A percentile compares a stretch with the other conserved stretches of the same genome.
Evolutionary conservation across 2,329 filamentous ascomycete species (phyloP).

Genomic region (Epicoccum nigrum): DNA sequence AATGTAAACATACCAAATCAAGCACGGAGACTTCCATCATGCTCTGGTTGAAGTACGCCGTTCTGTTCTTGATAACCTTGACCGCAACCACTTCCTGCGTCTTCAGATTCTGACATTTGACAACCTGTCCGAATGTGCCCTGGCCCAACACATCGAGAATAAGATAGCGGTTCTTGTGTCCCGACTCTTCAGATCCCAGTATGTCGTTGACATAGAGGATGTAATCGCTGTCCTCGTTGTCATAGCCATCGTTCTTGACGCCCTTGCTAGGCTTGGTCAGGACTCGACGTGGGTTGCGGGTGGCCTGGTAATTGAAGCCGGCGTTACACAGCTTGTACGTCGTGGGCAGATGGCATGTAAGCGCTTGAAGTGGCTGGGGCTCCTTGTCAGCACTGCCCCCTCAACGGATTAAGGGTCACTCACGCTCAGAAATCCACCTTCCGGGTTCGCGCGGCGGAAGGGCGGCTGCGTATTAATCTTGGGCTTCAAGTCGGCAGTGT

Average conservation of each 20-base stretch:
- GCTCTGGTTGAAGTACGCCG: slow-evolving; percentile 99
- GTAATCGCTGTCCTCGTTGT: slow-evolving; percentile 99
- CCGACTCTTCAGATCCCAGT: slow-evolving; percentile 93
- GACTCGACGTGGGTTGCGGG: slow-evolving; percentile 91
- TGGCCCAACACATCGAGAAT: slow-evolving; percentile 97
- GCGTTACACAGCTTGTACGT: slow-evolving; percentile 99
- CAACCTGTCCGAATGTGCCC: slow-evolving; percentile 97
- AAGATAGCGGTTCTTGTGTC: slow-evolving; percentile 98
- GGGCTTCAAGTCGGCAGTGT: slow-evolving; percentile 75
- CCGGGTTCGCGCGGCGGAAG: slow-evolving; percentile 91
- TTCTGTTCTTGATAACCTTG: slow-evolving; percentile 99
- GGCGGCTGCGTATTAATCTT: slow-evolving; percentile 86
- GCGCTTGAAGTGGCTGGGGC: slow-evolving; percentile 83
- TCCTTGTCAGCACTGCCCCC: slow-evolving; percentile 23
- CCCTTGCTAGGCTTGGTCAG: slow-evolving; percentile 99
- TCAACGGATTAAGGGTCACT: slow-evolving; percentile 46
- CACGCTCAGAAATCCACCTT: slow-evolving; percentile 97
- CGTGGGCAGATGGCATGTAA: slow-evolving; percentile 89
- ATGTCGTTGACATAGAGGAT: slow-evolving; percentile 99
- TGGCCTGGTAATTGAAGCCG: slow-evolving; percentile 97
- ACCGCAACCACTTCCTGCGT: slow-evolving; percentile 98
- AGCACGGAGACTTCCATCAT: slow-evolving; percentile 99
- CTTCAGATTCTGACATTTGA: slow-evolving; percentile 98
- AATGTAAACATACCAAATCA: slow-evolving; percentile 70
- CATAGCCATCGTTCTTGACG: slow-evolving; percentile 96